Conservation (phyloP, 148 eudicot species). For the Rhododendron williamsianum region DNA sequence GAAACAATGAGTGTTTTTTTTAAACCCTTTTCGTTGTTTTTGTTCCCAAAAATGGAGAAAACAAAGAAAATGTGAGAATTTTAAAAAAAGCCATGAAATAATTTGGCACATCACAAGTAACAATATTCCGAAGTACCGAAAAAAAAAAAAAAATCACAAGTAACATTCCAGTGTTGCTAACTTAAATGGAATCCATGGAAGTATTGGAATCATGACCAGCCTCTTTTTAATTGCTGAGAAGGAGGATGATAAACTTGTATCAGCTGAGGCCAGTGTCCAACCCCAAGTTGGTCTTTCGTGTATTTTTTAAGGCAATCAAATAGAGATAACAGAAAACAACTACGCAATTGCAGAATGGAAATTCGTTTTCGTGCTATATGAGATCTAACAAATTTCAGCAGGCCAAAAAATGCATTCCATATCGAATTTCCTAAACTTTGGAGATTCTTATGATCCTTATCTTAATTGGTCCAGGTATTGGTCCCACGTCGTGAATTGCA, state of each 20-base stretch:
- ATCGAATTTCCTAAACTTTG: background rate
- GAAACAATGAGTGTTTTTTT: background rate
- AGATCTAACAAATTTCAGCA: background rate
- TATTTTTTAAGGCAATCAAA: background rate
- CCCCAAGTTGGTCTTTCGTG: background rate
- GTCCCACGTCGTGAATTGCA: constrained; percentile 63
- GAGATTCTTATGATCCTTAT: background rate
- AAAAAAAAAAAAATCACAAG: background rate
- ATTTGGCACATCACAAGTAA: background rate
- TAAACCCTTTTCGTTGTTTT: background rate
- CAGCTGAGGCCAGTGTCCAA: background rate
- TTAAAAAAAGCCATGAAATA: background rate
- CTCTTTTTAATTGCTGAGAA: background rate
- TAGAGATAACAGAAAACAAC: background rate
- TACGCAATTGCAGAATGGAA: background rate
- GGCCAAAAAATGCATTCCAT: background rate
- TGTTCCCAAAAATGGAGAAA: background rate
- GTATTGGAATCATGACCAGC: background rate
- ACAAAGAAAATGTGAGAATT: background rate
- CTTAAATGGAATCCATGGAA: background rate
- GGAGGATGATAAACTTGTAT: background rate
- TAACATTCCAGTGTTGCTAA: background rate
- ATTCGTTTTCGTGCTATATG: background rate
- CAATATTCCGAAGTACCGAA: background rate
- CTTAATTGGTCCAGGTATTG: constrained; percentile 50